Conservation (phyloP, 768 basidiomycete genomes). For the Multifurca ochricompacta region DNA sequence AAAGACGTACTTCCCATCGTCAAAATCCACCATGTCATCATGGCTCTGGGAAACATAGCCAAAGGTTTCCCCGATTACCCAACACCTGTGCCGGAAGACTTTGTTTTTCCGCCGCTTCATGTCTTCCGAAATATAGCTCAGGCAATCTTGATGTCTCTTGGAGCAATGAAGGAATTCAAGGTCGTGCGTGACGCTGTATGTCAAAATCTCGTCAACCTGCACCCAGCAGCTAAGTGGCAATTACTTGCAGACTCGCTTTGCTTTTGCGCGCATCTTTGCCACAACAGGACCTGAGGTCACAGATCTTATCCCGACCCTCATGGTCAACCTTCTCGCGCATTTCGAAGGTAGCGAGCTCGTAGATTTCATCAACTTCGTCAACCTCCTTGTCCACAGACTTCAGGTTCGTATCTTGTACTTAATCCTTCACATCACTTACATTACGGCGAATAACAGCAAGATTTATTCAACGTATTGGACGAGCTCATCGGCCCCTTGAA, state of each 20-base stretch:
- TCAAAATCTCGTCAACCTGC: slow-evolving; percentile 13
- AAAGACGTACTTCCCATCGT: slow-evolving; percentile 74
- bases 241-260: slow-evolving; percentile 67
- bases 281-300: slow-evolving; percentile 84
- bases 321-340: slow-evolving; percentile 83
- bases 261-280: slow-evolving; percentile 88
- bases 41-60: slow-evolving; percentile 90
- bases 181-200: slow-evolving; percentile 88
- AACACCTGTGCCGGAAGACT: slow-evolving; percentile 54
- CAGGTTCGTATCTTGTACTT: slow-evolving; percentile 44
- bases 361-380: slow-evolving; percentile 95
- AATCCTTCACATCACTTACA: not conserved
- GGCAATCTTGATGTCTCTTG: slow-evolving; percentile 77
- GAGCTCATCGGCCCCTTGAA: slow-evolving; percentile 83
- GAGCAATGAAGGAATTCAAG: slow-evolving; percentile 80
- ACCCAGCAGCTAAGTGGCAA: not conserved
- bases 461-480: slow-evolving; percentile 84
- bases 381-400: slow-evolving; percentile 81
- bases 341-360: slow-evolving; percentile 89
- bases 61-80: slow-evolving; percentile 96
- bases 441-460: slow-evolving; percentile 41
- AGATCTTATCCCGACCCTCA: slow-evolving; percentile 80
- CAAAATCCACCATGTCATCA: slow-evolving; percentile 84
- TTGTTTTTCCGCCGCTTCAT: slow-evolving; percentile 61
- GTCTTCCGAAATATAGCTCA: slow-evolving; percentile 83